Percentiles rank a stretch among this genome's conserved stretches.
Evolutionary conservation across 75 land plant species (phyloP).

Genomic region (Isoetes taiwanensis): DNA sequence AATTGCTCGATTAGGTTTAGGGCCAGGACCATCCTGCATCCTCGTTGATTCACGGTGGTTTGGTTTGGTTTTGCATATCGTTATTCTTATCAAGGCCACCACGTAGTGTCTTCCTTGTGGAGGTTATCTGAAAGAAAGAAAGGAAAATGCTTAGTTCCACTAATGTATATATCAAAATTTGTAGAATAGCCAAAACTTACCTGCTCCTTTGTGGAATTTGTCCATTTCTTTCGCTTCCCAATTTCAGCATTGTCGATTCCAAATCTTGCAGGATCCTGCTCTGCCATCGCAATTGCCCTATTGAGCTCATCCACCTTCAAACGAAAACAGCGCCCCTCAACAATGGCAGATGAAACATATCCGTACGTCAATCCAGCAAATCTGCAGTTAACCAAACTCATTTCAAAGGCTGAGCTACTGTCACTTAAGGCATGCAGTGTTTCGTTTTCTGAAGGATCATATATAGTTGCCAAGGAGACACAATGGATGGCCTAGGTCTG

Average conservation of each 20-base stretch:
- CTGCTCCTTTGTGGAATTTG: conserved; percentile 51
- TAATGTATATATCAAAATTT: neutral
- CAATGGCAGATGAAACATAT: conserved; percentile 9
- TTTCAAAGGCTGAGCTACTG: too few species aligned
- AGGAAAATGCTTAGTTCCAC: neutral
- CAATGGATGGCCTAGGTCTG: too few species aligned
- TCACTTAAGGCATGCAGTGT: too few species aligned
- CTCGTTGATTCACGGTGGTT: conserved; percentile 35
- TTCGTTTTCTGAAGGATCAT: too few species aligned
- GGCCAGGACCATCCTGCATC: conserved; percentile 19
- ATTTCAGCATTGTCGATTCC: conserved; percentile 68
- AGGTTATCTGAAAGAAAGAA: conserved; percentile 14
- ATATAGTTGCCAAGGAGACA: too few species aligned
- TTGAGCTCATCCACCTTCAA: conserved; percentile 92
- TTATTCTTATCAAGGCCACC: conserved; percentile 5
- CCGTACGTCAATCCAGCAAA: neutral
- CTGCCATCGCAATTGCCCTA: conserved; percentile 69
- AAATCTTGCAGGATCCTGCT: conserved; percentile 60
- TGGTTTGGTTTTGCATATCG: conserved; percentile 6
- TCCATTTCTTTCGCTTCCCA: conserved; percentile 65
- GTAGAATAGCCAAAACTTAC: conserved; percentile 18
- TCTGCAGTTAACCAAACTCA: too few species aligned
- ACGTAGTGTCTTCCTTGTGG: conserved; percentile 26
- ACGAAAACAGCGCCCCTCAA: conserved; percentile 26
- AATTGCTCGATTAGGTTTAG: conserved; percentile 13